Percentiles rank a stretch among this genome's conserved stretches.
These are phyloP conservation scores for Aspergillus calidoustus DNA, from an alignment of 2,329 filamentous ascomycete genomes.

Conservation along the genomic window DNA sequence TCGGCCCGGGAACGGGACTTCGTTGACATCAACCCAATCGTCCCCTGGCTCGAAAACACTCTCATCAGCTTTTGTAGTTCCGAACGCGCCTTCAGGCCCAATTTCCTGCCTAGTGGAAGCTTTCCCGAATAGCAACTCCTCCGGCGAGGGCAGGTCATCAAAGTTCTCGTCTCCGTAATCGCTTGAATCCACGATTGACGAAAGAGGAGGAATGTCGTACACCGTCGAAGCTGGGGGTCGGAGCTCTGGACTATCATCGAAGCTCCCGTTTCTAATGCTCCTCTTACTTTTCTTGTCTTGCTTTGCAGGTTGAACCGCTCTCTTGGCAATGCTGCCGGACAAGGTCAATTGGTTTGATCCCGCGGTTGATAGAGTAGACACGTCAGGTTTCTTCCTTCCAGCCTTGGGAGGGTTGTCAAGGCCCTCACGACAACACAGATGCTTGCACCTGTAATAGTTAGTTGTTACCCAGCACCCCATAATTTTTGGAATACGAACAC, in stretches of 20 bases:
- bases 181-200: conserved; percentile 30
- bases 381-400: conserved; percentile 29
- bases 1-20: background rate
- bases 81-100: background rate
- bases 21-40: conserved; percentile 5
- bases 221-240: background rate
- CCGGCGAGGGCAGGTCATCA: conserved; percentile 46
- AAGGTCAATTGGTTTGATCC: conserved; percentile 35
- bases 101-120: background rate
- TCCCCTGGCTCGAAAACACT: background rate
- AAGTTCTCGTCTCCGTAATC: conserved; percentile 40
- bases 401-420: conserved; percentile 65
- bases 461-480: background rate
- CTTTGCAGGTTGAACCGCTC: background rate
- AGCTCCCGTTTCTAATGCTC: background rate
- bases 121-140: conserved; percentile 30
- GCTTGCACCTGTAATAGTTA: conserved; percentile 61
- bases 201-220: conserved; percentile 15
- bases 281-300: background rate
- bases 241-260: background rate
- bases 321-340: conserved; percentile 31
- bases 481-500: conserved; percentile 38
- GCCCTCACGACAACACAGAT: conserved; percentile 74
- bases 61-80: background rate
- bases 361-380: conserved; percentile 27